A percentile compares a stretch with the other conserved stretches of the same genome.
Evolutionary conservation across 192 early-diverging fungal genomes (phyloP).

Genomic region (Linnemannia hyalina): DNA sequence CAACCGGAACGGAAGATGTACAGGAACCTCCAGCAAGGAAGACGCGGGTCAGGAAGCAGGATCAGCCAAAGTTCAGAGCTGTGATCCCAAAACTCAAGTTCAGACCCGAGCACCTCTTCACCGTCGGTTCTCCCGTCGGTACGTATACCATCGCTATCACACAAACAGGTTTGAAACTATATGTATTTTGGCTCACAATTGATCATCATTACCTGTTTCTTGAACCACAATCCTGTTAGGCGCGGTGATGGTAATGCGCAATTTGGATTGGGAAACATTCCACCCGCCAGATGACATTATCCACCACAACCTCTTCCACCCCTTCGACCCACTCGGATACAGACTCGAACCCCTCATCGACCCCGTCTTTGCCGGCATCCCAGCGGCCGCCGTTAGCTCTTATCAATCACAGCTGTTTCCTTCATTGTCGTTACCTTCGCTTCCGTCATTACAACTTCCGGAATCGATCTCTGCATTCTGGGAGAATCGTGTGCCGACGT

Average conservation of each 20-base stretch:
- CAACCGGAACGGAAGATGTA: slow-evolving; percentile 20
- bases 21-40: slow-evolving; percentile 27
- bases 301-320: slow-evolving; percentile 82
- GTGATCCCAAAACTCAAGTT: slow-evolving; percentile 58
- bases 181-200: neutral
- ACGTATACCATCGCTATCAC: neutral
- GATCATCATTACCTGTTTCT: neutral
- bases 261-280: slow-evolving; percentile 65
- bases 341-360: slow-evolving; percentile 76
- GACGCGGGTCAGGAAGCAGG: slow-evolving; percentile 33
- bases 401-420: slow-evolving; percentile 36
- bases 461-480: slow-evolving; percentile 43
- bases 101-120: slow-evolving; percentile 63
- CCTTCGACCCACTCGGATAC: slow-evolving; percentile 82
- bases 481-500: slow-evolving; percentile 41
- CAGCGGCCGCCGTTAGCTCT: slow-evolving; percentile 59
- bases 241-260: slow-evolving; percentile 74
- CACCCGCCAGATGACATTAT: slow-evolving; percentile 65
- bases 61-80: slow-evolving; percentile 34
- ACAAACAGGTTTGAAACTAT: neutral
- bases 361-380: slow-evolving; percentile 60
- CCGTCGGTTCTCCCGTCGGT: slow-evolving; percentile 64
- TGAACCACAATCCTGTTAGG: slow-evolving; percentile 40
- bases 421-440: slow-evolving; percentile 32
- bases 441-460: slow-evolving; percentile 31